Percentiles rank a stretch among this genome's conserved stretches.
These are phyloP conservation scores for Closterium sp. DNA, from an alignment of 139 green algal species.

Conservation along the genomic window DNA sequence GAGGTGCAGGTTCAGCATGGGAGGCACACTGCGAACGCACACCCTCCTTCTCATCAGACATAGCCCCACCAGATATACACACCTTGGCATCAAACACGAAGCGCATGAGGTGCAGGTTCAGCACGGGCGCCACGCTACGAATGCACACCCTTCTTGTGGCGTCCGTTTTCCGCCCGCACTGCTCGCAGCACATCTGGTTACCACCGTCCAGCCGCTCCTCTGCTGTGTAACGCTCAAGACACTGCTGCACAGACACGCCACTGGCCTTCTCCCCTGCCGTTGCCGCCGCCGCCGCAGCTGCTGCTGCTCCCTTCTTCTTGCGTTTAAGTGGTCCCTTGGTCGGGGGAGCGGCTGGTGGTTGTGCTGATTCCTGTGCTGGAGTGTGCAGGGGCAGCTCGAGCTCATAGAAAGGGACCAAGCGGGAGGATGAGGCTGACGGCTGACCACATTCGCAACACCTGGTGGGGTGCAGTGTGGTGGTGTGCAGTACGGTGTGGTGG, in stretches of 20 bases:
- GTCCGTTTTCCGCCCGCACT: constrained; percentile 68
- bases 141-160: constrained; percentile 72
- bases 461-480: neutral
- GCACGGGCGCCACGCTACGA: constrained; percentile 69
- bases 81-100: constrained; percentile 83
- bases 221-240: constrained; percentile 56
- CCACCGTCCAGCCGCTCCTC: constrained; percentile 74
- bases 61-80: no score
- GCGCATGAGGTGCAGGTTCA: constrained; percentile 83
- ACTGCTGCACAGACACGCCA: neutral
- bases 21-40: no score
- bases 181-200: constrained; percentile 82
- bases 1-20: no score
- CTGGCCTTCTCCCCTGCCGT: constrained; percentile 59
- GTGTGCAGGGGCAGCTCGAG: constrained; percentile 60
- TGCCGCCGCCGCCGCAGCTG: no score
- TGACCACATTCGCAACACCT: constrained; percentile 33
- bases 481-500: no score
- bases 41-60: no score
- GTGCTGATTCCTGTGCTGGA: no score
- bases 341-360: neutral
- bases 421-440: constrained; percentile 9
- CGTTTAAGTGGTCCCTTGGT: neutral
- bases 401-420: constrained; percentile 76
- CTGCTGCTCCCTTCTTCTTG: neutral